Percentiles rank a stretch among this genome's conserved stretches.
Conservation (phyloP, 1,284 basidiomycete genomes). For the Termitomyces sp. region DNA sequence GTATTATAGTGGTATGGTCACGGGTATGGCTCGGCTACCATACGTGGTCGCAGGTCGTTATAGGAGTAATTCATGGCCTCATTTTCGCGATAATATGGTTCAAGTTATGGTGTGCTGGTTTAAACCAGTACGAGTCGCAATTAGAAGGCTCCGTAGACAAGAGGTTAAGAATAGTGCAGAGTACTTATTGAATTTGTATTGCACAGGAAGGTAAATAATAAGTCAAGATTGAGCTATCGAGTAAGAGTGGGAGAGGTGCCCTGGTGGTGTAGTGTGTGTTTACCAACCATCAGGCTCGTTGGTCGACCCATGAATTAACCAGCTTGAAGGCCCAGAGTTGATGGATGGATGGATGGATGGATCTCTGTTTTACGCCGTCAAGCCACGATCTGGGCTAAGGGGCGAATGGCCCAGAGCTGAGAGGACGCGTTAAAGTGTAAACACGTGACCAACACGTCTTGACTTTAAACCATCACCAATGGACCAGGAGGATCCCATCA, state of each 20-base stretch:
- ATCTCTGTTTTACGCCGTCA: too few species aligned
- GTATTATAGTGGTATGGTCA: slow-evolving; percentile 53
- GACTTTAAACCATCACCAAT: slow-evolving; percentile 29
- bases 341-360: too few species aligned
- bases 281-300: too few species aligned
- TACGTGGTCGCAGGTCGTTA: slow-evolving; percentile 68
- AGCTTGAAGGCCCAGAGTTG: too few species aligned
- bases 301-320: too few species aligned
- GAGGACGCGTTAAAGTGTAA: background rate
- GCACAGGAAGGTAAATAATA: too few species aligned
- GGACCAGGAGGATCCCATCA: slow-evolving; percentile 69
- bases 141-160: slow-evolving; percentile 2
- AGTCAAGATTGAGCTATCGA: too few species aligned
- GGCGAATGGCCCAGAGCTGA: too few species aligned
- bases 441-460: slow-evolving; percentile 10
- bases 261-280: too few species aligned
- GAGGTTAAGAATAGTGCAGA: background rate
- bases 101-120: slow-evolving; percentile 44
- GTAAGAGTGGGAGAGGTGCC: too few species aligned
- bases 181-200: background rate
- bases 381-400: too few species aligned
- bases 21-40: slow-evolving; percentile 81
- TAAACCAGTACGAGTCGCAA: slow-evolving; percentile 28
- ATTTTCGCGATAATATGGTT: slow-evolving; percentile 59
- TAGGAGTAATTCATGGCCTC: slow-evolving; percentile 59